Conservation (phyloP, 352 stramenopile genomes). For the Phytopythium ostracodes region DNA sequence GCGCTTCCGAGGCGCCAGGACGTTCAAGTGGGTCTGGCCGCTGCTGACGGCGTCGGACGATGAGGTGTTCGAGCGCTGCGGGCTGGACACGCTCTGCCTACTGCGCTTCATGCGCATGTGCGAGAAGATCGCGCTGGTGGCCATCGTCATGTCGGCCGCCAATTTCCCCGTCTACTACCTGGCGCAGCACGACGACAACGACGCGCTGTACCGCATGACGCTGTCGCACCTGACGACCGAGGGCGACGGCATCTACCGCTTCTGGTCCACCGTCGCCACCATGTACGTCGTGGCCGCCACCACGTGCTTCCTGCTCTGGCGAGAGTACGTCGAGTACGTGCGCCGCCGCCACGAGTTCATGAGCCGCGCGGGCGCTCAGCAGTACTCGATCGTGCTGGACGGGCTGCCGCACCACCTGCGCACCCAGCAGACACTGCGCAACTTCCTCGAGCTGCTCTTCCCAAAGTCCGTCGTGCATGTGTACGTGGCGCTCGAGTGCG, state of each 20-base stretch:
- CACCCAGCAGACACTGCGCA: conserved; percentile 70
- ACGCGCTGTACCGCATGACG: conserved; percentile 61
- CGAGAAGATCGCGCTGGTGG: conserved; percentile 63
- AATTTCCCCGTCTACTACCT: conserved; percentile 84
- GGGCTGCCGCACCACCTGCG: conserved; percentile 66
- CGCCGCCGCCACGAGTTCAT: conserved; percentile 75
- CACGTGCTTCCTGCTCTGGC: conserved; percentile 60
- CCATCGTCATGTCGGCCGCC: conserved; percentile 49
- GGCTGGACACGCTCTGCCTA: conserved; percentile 80
- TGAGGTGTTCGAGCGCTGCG: conserved; percentile 58
- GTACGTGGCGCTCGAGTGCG: conserved; percentile 74
- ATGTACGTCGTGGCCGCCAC: conserved; percentile 65
- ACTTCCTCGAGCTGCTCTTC: conserved; percentile 75
- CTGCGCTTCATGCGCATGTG: conserved; percentile 68
- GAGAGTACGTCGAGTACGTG: conserved; percentile 74
- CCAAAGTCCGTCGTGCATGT: conserved; percentile 62
- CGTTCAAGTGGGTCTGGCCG: conserved; percentile 52
- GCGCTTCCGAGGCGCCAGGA: conserved; percentile 22
- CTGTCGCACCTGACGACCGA: conserved; percentile 55
- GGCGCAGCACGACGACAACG: conserved; percentile 22
- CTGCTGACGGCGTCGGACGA: conserved; percentile 66
- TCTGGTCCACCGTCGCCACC: conserved; percentile 54
- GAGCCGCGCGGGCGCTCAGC: conserved; percentile 47
- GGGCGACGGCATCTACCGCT: conserved; percentile 42
- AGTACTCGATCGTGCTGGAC: conserved; percentile 80